Conservation (phyloP, 768 basidiomycete species). For the Auriscalpium orientale region DNA sequence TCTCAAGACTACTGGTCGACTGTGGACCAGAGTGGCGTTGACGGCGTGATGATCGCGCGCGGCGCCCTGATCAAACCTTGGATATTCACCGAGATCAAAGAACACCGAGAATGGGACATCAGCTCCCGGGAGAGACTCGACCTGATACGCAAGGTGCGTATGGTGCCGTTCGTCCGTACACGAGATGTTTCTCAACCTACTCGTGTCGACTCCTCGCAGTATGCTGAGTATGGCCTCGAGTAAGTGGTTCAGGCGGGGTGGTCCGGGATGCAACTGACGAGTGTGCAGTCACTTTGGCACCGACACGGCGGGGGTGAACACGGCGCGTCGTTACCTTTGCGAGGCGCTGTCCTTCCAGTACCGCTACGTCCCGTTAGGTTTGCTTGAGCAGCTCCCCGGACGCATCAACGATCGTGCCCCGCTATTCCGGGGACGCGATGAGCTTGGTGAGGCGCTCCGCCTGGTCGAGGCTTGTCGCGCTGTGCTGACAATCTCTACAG, state of each 20-base stretch:
- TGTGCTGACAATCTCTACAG: conserved; percentile 29
- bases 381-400: conserved; percentile 75
- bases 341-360: conserved; percentile 95
- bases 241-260: conserved; percentile 26
- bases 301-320: conserved; percentile 85
- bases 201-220: conserved; percentile 34
- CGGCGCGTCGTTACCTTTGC: conserved; percentile 87
- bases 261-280: not conserved
- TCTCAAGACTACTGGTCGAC: conserved; percentile 74
- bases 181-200: not conserved
- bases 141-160: conserved; percentile 59
- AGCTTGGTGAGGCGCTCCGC: conserved; percentile 56
- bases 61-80: conserved; percentile 95
- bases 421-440: conserved; percentile 78
- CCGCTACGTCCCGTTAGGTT: conserved; percentile 90
- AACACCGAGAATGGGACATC: conserved; percentile 90
- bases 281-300: conserved; percentile 67
- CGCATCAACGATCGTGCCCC: conserved; percentile 89
- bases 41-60: conserved; percentile 92
- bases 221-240: conserved; percentile 80
- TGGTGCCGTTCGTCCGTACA: not conserved
- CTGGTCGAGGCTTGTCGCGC: not conserved
- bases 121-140: conserved; percentile 79
- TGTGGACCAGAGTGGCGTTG: conserved; percentile 75
- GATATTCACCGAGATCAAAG: conserved; percentile 95